Conservation (phyloP, 305 asterid genomes). For the Caryopteris hybrid region DNA sequence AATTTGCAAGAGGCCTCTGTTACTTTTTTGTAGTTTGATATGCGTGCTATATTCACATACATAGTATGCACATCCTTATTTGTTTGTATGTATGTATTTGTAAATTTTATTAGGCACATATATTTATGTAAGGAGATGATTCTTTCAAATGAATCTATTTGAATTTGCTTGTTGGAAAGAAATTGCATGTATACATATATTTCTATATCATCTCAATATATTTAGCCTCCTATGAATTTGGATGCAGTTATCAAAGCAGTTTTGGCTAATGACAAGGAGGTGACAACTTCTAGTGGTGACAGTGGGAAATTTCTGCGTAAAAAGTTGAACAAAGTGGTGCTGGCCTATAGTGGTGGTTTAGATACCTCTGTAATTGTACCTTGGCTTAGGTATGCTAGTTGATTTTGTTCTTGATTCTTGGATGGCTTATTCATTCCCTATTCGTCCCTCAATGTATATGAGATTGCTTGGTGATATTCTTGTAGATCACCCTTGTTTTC, state of each 20-base stretch:
- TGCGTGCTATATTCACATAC: too few species aligned
- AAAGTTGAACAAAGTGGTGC: slow-evolving; percentile 84
- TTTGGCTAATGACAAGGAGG: slow-evolving; percentile 55
- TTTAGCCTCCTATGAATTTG: slow-evolving; percentile 7
- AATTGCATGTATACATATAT: neutral
- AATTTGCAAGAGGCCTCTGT: neutral
- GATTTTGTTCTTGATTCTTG: neutral
- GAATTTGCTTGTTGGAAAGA: neutral
- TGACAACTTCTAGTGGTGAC: slow-evolving; percentile 29
- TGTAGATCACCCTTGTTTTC: neutral
- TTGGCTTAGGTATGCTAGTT: slow-evolving; percentile 77
- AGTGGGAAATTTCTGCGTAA: slow-evolving; percentile 47
- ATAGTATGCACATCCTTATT: neutral
- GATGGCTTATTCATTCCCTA: neutral
- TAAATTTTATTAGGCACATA: neutral
- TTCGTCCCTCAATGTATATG: neutral
- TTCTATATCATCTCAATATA: neutral
- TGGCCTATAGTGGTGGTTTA: slow-evolving; percentile 95
- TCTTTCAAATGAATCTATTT: neutral
- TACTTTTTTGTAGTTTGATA: too few species aligned
- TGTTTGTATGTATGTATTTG: neutral
- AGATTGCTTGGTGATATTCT: neutral
- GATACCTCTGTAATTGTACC: slow-evolving; percentile 98
- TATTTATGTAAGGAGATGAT: neutral
- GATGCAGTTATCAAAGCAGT: slow-evolving; percentile 62